Percentiles rank a stretch among this genome's conserved stretches.
Conservation (phyloP, 192 early-diverging fungal species). For the Rhizoclosmatium sp. region DNA sequence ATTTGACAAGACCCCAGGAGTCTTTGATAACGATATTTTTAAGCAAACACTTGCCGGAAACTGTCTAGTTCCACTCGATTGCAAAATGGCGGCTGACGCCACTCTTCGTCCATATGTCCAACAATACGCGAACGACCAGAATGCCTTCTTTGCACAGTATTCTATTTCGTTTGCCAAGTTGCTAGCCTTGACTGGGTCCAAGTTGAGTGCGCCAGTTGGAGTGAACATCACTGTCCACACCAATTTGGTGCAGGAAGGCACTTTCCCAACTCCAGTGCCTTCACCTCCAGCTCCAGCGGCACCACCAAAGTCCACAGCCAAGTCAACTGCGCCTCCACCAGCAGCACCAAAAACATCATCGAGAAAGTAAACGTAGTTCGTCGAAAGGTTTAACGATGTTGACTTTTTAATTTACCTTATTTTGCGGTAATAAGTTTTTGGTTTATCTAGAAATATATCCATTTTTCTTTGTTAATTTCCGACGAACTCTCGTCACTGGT, state of each 20-base stretch:
- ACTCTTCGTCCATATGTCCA: slow-evolving; percentile 21
- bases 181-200: neutral
- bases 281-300: neutral
- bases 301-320: neutral
- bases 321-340: no score
- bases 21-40: slow-evolving; percentile 53
- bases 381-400: no score
- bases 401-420: no score
- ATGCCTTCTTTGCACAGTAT: slow-evolving; percentile 40
- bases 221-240: slow-evolving; percentile 12
- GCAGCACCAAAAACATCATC: no score
- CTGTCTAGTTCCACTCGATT: slow-evolving; percentile 44
- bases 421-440: no score
- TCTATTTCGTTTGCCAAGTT: slow-evolving; percentile 26
- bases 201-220: slow-evolving; percentile 1
- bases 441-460: no score
- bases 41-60: slow-evolving; percentile 37
- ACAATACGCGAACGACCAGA: slow-evolving; percentile 27
- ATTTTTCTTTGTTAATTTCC: no score
- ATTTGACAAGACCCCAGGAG: slow-evolving; percentile 46
- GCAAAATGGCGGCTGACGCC: slow-evolving; percentile 38
- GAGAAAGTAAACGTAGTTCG: no score
- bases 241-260: neutral
- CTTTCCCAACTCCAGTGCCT: neutral
- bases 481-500: no score